Percentiles rank a stretch among this genome's conserved stretches.
phyloP scores from a whole-genome alignment of 2,329 filamentous ascomycete species.

The Sporothrix brunneoviolacea region DNA sequence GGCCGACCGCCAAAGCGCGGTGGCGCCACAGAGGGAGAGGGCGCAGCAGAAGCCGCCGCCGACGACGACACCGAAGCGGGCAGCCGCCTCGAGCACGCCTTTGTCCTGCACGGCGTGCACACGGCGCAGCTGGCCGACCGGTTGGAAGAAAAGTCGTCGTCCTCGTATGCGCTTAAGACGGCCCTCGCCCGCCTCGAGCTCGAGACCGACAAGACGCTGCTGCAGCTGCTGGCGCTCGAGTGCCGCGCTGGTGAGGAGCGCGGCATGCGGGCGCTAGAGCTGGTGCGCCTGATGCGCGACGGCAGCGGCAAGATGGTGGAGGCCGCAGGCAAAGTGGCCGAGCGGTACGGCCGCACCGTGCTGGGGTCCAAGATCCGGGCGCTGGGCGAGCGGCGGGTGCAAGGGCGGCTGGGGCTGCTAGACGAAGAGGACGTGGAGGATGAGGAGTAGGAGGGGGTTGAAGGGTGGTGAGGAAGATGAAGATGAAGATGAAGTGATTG shows the following conservation, averaged over 20 bases:
- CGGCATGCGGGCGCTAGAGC: conserved; percentile 89
- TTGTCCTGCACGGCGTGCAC: conserved; percentile 66
- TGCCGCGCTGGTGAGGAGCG: conserved; percentile 88
- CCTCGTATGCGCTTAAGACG: conserved; percentile 56
- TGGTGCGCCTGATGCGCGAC: conserved; percentile 81
- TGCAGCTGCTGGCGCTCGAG: conserved; percentile 83
- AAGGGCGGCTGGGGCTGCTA: conserved; percentile 9
- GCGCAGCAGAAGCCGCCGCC: conserved; percentile 24
- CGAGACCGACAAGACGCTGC: conserved; percentile 80
- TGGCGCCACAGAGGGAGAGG: conserved; percentile 2
- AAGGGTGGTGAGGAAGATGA: conserved; percentile 35
- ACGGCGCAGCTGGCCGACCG: conserved; percentile 70
- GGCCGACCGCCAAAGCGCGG: conserved; percentile 36
- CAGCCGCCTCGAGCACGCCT: conserved; percentile 69
- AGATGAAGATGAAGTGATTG: background rate
- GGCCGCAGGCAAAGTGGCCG: conserved; percentile 81
- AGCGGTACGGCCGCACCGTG: conserved; percentile 72
- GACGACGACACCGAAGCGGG: conserved; percentile 39
- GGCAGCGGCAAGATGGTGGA: conserved; percentile 83
- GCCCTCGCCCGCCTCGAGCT: conserved; percentile 67
- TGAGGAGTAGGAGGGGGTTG: conserved; percentile 18
- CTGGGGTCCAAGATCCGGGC: conserved; percentile 88
- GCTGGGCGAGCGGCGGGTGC: conserved; percentile 62
- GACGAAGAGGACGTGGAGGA: conserved; percentile 24
- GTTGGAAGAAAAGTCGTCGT: conserved; percentile 56